These are phyloP conservation scores for Paraphoma sp. DNA, from an alignment of 2,329 filamentous ascomycete species.

Conservation along the genomic window DNA sequence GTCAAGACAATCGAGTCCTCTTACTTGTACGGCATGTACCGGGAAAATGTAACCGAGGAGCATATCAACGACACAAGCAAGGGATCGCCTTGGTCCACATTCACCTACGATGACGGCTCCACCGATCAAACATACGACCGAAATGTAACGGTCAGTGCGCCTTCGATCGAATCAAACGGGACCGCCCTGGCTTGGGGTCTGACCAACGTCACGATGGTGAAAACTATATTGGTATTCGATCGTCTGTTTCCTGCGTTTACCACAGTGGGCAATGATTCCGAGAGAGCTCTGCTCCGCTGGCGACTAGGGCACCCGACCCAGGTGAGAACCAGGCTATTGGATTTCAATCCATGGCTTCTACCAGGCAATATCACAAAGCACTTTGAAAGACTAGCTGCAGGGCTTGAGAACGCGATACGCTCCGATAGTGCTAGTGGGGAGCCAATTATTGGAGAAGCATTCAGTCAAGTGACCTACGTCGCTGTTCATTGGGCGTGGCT, in stretches of 20 bases:
- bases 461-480: slow-evolving; percentile 15
- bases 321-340: not conserved
- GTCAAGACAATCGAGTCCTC: slow-evolving; percentile 28
- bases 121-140: too few species aligned
- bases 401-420: slow-evolving; percentile 28
- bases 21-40: slow-evolving; percentile 16
- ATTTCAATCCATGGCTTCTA: slow-evolving; percentile 20
- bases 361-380: slow-evolving; percentile 29
- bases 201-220: slow-evolving; percentile 1
- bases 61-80: not conserved
- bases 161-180: not conserved
- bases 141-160: too few species aligned
- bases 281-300: not conserved
- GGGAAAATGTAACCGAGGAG: slow-evolving; percentile 12
- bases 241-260: slow-evolving; percentile 13
- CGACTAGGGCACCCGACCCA: not conserved
- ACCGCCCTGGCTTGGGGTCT: slow-evolving; percentile 2
- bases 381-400: slow-evolving; percentile 22
- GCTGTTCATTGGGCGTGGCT: slow-evolving; percentile 33
- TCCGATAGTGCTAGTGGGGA: slow-evolving; percentile 12
- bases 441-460: slow-evolving; percentile 15
- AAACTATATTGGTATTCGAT: slow-evolving; percentile 2
- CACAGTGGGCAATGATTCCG: not conserved
- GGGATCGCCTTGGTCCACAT: not conserved
- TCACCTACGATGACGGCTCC: not conserved